Base-by-base conservation (phyloP, 352 stramenopile genomes). In the Globisporangium paroecandrum region DNA sequence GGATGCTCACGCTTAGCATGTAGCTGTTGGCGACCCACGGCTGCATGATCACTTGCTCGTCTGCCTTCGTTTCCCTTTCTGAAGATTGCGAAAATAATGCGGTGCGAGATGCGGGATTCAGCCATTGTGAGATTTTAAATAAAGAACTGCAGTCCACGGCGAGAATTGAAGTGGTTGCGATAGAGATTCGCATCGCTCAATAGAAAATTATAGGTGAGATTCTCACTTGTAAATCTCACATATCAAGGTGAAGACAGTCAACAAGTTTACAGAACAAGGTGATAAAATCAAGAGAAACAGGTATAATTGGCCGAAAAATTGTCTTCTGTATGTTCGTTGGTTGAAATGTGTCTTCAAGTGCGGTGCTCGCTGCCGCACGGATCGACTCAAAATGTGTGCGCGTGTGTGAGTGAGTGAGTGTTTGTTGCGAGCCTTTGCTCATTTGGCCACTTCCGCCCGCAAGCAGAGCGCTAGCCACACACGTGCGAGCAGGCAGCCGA, bases 1-100 rank as follows among this genome's bases (percentile, higher is more conserved):
- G 69, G 34, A 88, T 49, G 58, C 76, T 78, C 60, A 88, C 69
- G 32, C 74, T 82, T 61, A 88, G 72, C 27, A 80, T 68, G 68
- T 88, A 88, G 58, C 73, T 78, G 53, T 81, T 84, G 27, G 66
- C 77, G 65, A 69, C 58, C 63, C 63, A 63, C 12, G 46, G 6
- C 22, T 34, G 64, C 56, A 53, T 64, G 32, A 34, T 69, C 15
- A 27, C 13, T 54, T 1, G 27, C 27, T 43, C 15, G 47, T 27
- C 38, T 46, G n/a, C 9, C 47, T 25, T 55, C 4, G 4, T n/a
- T 41, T 25, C 7, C 18, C 7, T 22, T 41, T 32, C 54, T 27
- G 55, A 60, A 60, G 29, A 60, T 59, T 59, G 54, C 34, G 6
- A 10, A 36, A 57, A 27, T 15, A 43, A 43, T 43, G 36, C 13